These are phyloP conservation scores for Atkinsonella texensis DNA, from an alignment of 2,329 filamentous ascomycete species.

Conservation along the genomic window DNA sequence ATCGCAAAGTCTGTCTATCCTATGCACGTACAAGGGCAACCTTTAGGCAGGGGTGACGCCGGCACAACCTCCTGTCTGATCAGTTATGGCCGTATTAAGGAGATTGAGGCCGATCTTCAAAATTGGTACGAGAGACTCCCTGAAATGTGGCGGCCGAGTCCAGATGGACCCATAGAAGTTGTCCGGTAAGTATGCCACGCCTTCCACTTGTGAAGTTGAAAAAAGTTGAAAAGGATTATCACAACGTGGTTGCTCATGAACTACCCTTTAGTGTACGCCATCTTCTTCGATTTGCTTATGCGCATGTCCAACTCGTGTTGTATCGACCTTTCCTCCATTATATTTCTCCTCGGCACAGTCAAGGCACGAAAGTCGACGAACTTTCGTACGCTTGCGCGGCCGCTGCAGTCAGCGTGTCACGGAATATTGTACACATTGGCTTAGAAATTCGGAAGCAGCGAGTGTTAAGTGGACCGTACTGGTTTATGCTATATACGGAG, in stretches of 20 bases:
- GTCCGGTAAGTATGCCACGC: slow-evolving; percentile 47
- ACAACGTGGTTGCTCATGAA: not conserved
- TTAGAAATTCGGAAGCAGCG: slow-evolving; percentile 65
- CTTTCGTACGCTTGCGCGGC: slow-evolving; percentile 64
- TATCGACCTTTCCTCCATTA: slow-evolving; percentile 80
- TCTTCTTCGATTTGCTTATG: slow-evolving; percentile 65
- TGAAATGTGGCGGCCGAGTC: slow-evolving; percentile 63
- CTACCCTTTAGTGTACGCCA: slow-evolving; percentile 49
- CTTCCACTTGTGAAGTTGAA: not conserved
- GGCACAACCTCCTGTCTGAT: slow-evolving; percentile 46
- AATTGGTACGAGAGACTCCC: slow-evolving; percentile 58
- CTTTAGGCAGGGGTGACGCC: slow-evolving; percentile 27
- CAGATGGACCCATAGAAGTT: slow-evolving; percentile 62
- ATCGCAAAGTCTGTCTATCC: slow-evolving; percentile 56
- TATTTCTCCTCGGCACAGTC: slow-evolving; percentile 51
- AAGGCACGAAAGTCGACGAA: slow-evolving; percentile 53
- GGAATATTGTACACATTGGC: slow-evolving; percentile 70
- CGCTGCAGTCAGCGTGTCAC: slow-evolving; percentile 48
- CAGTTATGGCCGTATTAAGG: slow-evolving; percentile 50
- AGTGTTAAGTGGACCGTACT: slow-evolving; percentile 69
- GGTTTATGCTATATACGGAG: slow-evolving; percentile 77
- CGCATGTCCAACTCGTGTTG: slow-evolving; percentile 70
- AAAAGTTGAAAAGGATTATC: not conserved
- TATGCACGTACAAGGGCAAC: slow-evolving; percentile 42
- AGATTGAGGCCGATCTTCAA: slow-evolving; percentile 51